A percentile compares a stretch with the other conserved stretches of the same genome.
Evolutionary conservation across 1,139 yeast species (phyloP).

Genomic region (Kurtzmaniella quercitrusa): DNA sequence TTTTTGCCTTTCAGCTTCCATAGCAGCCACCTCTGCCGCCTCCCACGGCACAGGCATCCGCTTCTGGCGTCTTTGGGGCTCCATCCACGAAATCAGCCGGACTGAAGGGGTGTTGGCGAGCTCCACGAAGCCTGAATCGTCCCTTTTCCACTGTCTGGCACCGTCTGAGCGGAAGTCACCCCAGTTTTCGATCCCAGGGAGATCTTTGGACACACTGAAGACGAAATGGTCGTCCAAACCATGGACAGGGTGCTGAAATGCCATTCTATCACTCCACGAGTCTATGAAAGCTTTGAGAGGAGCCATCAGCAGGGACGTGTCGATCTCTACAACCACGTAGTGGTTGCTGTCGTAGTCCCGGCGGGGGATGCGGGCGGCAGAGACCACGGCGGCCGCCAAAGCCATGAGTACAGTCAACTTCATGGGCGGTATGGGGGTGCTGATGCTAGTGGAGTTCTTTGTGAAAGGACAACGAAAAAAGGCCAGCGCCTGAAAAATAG

Average conservation of each 20-base stretch:
- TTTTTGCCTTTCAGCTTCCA: not conserved
- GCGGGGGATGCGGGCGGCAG: constrained; percentile 16
- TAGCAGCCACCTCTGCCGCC: constrained; percentile 8
- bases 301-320: constrained; percentile 23
- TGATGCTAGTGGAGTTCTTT: too few species aligned
- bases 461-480: too few species aligned
- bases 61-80: constrained; percentile 42
- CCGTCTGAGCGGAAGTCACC: constrained; percentile 34
- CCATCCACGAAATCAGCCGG: constrained; percentile 24
- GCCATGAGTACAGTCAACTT: constrained; percentile 1
- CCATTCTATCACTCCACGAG: constrained; percentile 29
- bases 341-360: constrained; percentile 38
- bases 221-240: constrained; percentile 60
- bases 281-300: constrained; percentile 30
- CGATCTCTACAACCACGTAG: constrained; percentile 59
- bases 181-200: constrained; percentile 29
- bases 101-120: not conserved
- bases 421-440: not conserved
- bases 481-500: too few species aligned
- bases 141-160: constrained; percentile 9
- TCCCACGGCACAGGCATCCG: constrained; percentile 36
- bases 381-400: constrained; percentile 2
- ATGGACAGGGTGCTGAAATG: constrained; percentile 55
- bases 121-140: not conserved
- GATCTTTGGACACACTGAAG: constrained; percentile 46